phyloP scores from a whole-genome alignment of 768 basidiomycete genomes.

The Boletus sensibilis region DNA sequence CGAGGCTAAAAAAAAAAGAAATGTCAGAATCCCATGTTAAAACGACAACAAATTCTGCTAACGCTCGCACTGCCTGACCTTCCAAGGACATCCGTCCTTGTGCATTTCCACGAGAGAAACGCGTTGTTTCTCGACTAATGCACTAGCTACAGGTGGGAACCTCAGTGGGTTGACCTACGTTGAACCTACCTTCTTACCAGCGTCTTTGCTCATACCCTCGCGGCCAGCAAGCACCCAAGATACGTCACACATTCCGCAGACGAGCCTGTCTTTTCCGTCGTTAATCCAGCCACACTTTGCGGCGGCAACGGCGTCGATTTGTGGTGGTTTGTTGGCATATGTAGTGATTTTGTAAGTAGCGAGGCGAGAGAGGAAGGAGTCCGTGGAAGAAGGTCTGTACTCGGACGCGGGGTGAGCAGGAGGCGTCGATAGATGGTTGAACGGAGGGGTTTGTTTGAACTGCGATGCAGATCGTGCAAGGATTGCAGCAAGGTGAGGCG shows the following conservation, averaged over 20 bases:
- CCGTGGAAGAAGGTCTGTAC: conserved; percentile 75
- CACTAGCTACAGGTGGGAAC: conserved; percentile 46
- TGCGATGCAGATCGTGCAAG: conserved; percentile 62
- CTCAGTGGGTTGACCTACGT: conserved; percentile 13
- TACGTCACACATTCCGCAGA: conserved; percentile 67
- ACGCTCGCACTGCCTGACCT: conserved; percentile 78
- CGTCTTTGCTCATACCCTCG: conserved; percentile 72
- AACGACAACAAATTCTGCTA: conserved; percentile 22
- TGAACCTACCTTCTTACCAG: conserved; percentile 56
- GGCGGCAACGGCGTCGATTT: conserved; percentile 76
- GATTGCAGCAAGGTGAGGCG: conserved; percentile 71
- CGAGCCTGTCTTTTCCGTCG: conserved; percentile 75
- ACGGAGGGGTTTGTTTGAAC: conserved; percentile 47
- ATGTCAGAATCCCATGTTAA: background rate
- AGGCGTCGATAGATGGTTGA: conserved; percentile 38
- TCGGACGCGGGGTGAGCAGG: conserved; percentile 43
- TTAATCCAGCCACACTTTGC: conserved; percentile 84
- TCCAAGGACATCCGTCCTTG: conserved; percentile 86
- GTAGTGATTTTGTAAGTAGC: conserved; percentile 77
- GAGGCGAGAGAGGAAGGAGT: conserved; percentile 71
- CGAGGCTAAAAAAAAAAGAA: conserved; percentile 40
- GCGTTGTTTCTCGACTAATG: conserved; percentile 73
- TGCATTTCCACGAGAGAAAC: conserved; percentile 64
- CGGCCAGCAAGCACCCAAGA: conserved; percentile 74
- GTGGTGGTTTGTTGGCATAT: conserved; percentile 73